Conservation (phyloP, 768 basidiomycete genomes). For the Pulveroboletus sp. region DNA sequence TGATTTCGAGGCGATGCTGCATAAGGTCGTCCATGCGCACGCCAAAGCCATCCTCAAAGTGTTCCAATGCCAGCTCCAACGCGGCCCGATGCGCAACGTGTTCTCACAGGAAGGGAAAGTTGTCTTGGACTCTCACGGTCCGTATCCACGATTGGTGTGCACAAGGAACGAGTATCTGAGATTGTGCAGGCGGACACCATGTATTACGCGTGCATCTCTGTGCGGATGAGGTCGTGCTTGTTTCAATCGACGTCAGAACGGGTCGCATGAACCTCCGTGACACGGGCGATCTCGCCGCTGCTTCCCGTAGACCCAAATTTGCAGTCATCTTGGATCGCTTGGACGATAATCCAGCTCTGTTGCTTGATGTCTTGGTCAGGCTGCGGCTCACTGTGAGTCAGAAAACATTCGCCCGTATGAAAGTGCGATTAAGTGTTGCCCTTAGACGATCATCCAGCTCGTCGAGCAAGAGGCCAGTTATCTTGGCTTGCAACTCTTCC, state of each 20-base stretch:
- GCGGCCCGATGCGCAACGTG: conserved; percentile 46
- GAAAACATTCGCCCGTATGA: neutral
- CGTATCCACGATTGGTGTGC: conserved; percentile 4
- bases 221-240: conserved; percentile 68
- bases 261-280: conserved; percentile 77
- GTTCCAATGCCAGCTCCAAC: conserved; percentile 54
- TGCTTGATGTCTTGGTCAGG: conserved; percentile 54
- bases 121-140: conserved; percentile 53
- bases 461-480: conserved; percentile 84
- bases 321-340: conserved; percentile 52
- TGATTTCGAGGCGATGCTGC: conserved; percentile 70
- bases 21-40: conserved; percentile 61
- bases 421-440: neutral
- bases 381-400: conserved; percentile 60
- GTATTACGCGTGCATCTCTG: conserved; percentile 69
- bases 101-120: conserved; percentile 65
- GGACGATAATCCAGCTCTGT: conserved; percentile 62
- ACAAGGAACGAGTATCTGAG: neutral
- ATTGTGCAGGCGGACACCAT: conserved; percentile 44
- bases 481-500: conserved; percentile 74
- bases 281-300: conserved; percentile 74
- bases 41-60: conserved; percentile 55
- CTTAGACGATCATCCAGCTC: conserved; percentile 75
- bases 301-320: conserved; percentile 68
- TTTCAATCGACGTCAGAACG: conserved; percentile 76